These are phyloP conservation scores for Paracamarosporium sp. DNA, from an alignment of 2,329 filamentous ascomycete genomes.

Conservation along the genomic window DNA sequence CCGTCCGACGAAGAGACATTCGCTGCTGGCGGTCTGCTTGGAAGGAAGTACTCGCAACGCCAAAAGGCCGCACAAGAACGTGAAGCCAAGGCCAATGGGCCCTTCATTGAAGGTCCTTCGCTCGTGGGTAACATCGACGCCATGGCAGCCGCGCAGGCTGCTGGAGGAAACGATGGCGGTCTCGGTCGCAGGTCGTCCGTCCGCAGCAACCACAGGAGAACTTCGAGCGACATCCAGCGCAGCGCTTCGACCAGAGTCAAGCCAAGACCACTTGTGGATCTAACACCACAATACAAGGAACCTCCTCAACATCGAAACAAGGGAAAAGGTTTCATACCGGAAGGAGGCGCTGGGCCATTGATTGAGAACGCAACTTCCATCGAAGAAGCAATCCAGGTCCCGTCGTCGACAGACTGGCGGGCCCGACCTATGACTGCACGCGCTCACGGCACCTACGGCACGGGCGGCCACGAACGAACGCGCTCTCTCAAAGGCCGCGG, in stretches of 20 bases:
- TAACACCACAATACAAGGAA: slow-evolving; percentile 70
- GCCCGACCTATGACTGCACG: slow-evolving; percentile 30
- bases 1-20: slow-evolving; percentile 51
- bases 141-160: slow-evolving; percentile 27
- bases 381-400: slow-evolving; percentile 51
- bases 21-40: slow-evolving; percentile 55
- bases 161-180: slow-evolving; percentile 26
- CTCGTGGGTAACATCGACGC: slow-evolving; percentile 57
- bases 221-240: slow-evolving; percentile 50
- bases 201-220: slow-evolving; percentile 37
- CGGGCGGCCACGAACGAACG: slow-evolving; percentile 39
- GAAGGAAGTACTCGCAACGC: slow-evolving; percentile 57
- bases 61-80: slow-evolving; percentile 48
- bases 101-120: slow-evolving; percentile 65
- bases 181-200: slow-evolving; percentile 40
- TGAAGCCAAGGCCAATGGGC: slow-evolving; percentile 43
- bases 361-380: slow-evolving; percentile 55
- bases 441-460: slow-evolving; percentile 34
- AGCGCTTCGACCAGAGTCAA: slow-evolving; percentile 54
- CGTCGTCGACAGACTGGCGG: slow-evolving; percentile 54
- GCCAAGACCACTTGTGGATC: slow-evolving; percentile 70
- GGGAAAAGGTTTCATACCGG: slow-evolving; percentile 56
- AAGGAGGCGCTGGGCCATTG: slow-evolving; percentile 48
- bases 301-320: slow-evolving; percentile 65
- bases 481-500: slow-evolving; percentile 42